Evolutionary conservation across 139 green algal genomes (phyloP).

Genomic region (Medakamo hakoo): DNA sequence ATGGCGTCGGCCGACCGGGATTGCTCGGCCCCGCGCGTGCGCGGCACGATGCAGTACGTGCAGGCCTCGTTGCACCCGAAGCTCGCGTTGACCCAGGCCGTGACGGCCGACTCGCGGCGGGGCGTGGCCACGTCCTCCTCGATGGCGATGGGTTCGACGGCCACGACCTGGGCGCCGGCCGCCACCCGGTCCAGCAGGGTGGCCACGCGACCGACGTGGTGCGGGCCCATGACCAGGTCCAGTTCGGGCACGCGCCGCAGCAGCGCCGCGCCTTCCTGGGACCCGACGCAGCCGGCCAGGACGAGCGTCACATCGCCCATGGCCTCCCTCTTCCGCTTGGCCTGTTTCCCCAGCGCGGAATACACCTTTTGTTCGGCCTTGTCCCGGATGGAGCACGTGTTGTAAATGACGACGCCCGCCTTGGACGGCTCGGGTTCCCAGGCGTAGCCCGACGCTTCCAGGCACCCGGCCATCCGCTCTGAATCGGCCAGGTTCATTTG

Average conservation of each 20-base stretch:
- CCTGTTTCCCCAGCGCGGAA: conserved; percentile 67
- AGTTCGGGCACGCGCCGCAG: conserved; percentile 87
- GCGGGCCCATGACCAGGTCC: conserved; percentile 95
- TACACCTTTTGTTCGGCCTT: conserved; percentile 97
- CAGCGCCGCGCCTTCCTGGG: conserved; percentile 80
- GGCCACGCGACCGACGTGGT: conserved; percentile 78
- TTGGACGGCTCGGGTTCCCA: conserved; percentile 45
- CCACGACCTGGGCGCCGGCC: conserved; percentile 50
- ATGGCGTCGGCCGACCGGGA: conserved; percentile 67
- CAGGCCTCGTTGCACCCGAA: conserved; percentile 97
- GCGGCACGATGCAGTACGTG: conserved; percentile 96
- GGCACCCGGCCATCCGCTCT: conserved; percentile 87
- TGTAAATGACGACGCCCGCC: conserved; percentile 92
- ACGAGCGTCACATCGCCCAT: conserved; percentile 68
- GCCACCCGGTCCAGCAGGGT: conserved; percentile 72
- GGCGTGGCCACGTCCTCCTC: conserved; percentile 80
- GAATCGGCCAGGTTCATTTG: conserved; percentile 94
- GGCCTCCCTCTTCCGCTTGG: conserved; percentile 59
- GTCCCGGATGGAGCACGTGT: conserved; percentile 94
- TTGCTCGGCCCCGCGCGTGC: conserved; percentile 82
- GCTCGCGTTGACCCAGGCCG: conserved; percentile 98
- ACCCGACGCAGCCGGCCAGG: conserved; percentile 68
- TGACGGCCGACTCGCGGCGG: conserved; percentile 62
- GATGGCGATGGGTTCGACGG: conserved; percentile 62
- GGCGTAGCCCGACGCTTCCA: conserved; percentile 73